phyloP scores from a whole-genome alignment of 2,329 filamentous ascomycete genomes.

The Penicillium thymicola region DNA sequence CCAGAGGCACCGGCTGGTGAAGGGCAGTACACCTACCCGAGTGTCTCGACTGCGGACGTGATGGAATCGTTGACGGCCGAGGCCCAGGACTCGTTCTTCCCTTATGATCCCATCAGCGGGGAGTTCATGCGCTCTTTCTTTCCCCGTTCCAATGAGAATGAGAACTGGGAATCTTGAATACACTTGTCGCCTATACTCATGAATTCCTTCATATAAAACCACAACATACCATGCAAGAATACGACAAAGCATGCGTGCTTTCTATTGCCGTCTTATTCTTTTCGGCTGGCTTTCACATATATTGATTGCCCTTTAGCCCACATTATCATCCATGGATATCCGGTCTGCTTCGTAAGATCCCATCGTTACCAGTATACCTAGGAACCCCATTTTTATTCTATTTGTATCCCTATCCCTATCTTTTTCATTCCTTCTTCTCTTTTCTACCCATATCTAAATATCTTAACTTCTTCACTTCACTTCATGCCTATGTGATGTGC shows the following conservation, averaged over 20 bases:
- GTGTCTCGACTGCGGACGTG: slow-evolving; percentile 11
- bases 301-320: not conserved
- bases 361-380: not conserved
- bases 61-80: slow-evolving; percentile 8
- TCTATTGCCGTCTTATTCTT: not conserved
- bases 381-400: not conserved
- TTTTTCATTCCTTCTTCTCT: no score
- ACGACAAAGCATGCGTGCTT: not conserved
- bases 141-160: slow-evolving; percentile 27
- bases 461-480: no score
- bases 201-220: not conserved
- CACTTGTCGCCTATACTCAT: not conserved
- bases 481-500: not conserved
- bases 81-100: slow-evolving; percentile 33
- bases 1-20: slow-evolving; percentile 6
- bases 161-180: slow-evolving; percentile 20
- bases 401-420: no score
- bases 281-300: not conserved
- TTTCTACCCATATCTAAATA: not conserved
- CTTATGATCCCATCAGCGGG: slow-evolving; percentile 39
- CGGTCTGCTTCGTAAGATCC: not conserved
- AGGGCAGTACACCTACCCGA: slow-evolving; percentile 6
- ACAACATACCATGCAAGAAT: not conserved
- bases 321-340: not conserved
- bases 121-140: slow-evolving; percentile 43